phyloP scores from a whole-genome alignment of 2,329 filamentous ascomycete species.

The Periglandula ipomoeae region DNA sequence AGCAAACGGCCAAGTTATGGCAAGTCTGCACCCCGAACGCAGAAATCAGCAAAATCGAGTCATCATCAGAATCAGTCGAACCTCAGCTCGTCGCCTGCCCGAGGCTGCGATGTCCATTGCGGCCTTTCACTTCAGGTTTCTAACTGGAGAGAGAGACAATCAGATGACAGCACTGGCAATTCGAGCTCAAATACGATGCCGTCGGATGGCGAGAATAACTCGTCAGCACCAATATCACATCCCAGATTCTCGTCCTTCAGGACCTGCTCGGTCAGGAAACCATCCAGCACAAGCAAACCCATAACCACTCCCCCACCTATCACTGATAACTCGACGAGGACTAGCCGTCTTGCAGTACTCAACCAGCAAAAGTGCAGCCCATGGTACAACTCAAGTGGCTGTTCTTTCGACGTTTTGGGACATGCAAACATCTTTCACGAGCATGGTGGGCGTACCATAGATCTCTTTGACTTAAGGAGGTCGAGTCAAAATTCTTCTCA shows the following conservation, averaged over 20 bases:
- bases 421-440: not conserved
- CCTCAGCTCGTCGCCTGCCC: not conserved
- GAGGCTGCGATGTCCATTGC: not conserved
- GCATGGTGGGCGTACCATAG: not conserved
- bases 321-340: not conserved
- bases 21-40: not conserved
- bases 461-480: constrained; percentile 1
- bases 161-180: not conserved
- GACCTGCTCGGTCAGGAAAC: not conserved
- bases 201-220: not conserved
- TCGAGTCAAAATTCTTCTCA: constrained; percentile 1
- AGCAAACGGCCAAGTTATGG: not conserved
- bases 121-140: constrained; percentile 4
- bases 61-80: not conserved
- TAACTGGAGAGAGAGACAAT: constrained; percentile 6
- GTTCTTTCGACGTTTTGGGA: constrained; percentile 1
- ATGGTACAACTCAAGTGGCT: not conserved
- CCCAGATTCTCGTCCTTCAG: not conserved
- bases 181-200: not conserved
- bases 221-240: not conserved
- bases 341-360: not conserved
- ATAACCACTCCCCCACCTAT: not conserved
- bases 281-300: not conserved
- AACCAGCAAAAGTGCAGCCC: not conserved
- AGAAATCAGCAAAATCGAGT: not conserved